Base-by-base conservation (phyloP, 768 basidiomycete genomes). In the Auricularia auricula-judae region DNA sequence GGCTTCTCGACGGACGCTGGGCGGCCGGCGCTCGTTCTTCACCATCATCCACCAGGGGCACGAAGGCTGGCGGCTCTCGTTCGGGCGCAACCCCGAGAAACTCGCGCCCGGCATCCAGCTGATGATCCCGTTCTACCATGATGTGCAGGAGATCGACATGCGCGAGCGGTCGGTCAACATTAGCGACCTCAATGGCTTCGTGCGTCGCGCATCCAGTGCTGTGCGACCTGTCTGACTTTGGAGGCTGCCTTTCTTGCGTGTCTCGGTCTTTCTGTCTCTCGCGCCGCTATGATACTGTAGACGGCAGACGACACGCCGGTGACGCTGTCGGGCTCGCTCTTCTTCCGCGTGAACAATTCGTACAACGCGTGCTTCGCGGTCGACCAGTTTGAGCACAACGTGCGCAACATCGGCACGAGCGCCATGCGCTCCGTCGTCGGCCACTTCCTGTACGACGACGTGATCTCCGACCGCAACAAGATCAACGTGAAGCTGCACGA, bases 381-480 rank as follows among this genome's bases (percentile, higher is more conserved):
- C 0, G 78, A 79, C 65, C 75, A 83, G 63, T 80, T 83, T 16
- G 73, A 78, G 59, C 71, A 69, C 8, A 84, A 83, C 67, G 79
- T 84, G 34, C 76, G 76, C 63, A 81, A 81, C 64, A 82, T 80
- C 4, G 82, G 82, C 16, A 83, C 79, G 29, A 82, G 80, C 2
- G 83, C 82, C 3, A 77, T 84, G 70, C 76, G 83, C n/a, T 79
- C 81, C 34, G 79, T 83, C 23, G 73, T 84, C 7, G 83, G 83
- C 18, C 73, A 74, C 35, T 70, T 70, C 36, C 12, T 51, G 63
- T 70, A 71, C 63, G 71, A 71, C 34, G 68, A 82, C 76, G 80
- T 84, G 43, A 84, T 84, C 34, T 74, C 77, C 3, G 81, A 83
- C 68, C 74, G 83, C n/a, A 84, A 84, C 65, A 79, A 77, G 58